Evolutionary conservation across 208 protist species (phyloP).

Genomic region (Lotmaria passim): DNA sequence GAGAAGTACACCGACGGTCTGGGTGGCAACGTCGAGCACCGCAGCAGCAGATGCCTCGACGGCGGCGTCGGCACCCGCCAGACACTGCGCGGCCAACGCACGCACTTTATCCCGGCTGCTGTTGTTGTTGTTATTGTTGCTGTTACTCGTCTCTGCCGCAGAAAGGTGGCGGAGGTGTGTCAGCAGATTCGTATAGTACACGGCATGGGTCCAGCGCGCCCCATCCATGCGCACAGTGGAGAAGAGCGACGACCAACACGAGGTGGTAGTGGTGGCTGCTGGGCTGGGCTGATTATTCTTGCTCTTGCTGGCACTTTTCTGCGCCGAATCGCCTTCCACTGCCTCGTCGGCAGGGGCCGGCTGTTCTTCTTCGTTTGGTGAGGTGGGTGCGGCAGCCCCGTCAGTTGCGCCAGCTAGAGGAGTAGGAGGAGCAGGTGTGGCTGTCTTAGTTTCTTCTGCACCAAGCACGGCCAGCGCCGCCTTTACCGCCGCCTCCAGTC

Average conservation of each 20-base stretch:
- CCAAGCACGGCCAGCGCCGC: conserved; percentile 31
- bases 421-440: background rate
- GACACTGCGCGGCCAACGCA: conserved; percentile 22
- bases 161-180: conserved; percentile 27
- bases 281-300: background rate
- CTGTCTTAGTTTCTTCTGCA: background rate
- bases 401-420: background rate
- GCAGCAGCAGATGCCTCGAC: conserved; percentile 27
- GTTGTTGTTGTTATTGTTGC: background rate
- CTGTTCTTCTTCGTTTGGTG: background rate
- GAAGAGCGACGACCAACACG: conserved; percentile 32
- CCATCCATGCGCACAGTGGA: conserved; percentile 35
- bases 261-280: no score
- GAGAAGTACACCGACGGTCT: conserved; percentile 24
- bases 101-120: background rate
- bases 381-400: background rate
- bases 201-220: conserved; percentile 40
- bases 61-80: conserved; percentile 10
- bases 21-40: conserved; percentile 36
- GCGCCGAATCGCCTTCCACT: background rate
- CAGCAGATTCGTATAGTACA: conserved; percentile 37
- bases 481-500: conserved; percentile 21
- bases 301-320: background rate
- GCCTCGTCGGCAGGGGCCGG: background rate
- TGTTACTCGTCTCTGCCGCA: background rate